Evolutionary conservation across 176 grass and related monocot genomes (phyloP), one percentile per base, ranked within the genome.

Genomic region (Zoysia pacifica): DNA sequence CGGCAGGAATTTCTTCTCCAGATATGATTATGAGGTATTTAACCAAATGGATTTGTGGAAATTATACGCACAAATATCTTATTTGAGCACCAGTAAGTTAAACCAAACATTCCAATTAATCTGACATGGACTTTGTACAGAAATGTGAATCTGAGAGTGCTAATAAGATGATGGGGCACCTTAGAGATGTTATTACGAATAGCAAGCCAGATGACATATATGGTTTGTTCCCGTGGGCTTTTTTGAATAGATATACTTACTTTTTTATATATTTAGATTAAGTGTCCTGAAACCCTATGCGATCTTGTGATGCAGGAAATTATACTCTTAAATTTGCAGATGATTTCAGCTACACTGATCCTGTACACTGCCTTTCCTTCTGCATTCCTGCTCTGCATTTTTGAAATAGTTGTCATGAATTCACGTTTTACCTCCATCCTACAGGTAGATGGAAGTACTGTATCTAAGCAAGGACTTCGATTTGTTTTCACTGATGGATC

Each of bases 21-120:
- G 94, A 93, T 97, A 97, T 16, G 94, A 97, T 83, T 97, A 93
- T 79, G 94, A 97, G 87, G 94, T 97, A 69, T 79, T 76, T 86
- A 11, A 48, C 54, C 10, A 72, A 73, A 83, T 41, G 44, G 4
- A 70, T 76, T 72, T 44, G 59, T 64, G 39, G 72, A 79, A 79
- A 64, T 46, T 45, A 56, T 72, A 54, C 55, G 12, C 63, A 79
- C 8, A 7, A 39, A 28, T 46, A 64, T 48, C 28, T 73, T 73
- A 42, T 53, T 36, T 35, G 7, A 62, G 0, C 10, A 73, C 64
- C 41, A 73, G 49, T 59, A 48, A 80, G 50, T 28, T 55, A 69
- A n/a, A 19, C 39, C 0, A 5, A 12, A 20, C 45, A 71, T 36
- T 9, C 3, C 45, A 7, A 5, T 69, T 36, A 52, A 4, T 38